phyloP scores from a whole-genome alignment of 805 yeast genomes.

The Barnettozyma sucrosica region DNA sequence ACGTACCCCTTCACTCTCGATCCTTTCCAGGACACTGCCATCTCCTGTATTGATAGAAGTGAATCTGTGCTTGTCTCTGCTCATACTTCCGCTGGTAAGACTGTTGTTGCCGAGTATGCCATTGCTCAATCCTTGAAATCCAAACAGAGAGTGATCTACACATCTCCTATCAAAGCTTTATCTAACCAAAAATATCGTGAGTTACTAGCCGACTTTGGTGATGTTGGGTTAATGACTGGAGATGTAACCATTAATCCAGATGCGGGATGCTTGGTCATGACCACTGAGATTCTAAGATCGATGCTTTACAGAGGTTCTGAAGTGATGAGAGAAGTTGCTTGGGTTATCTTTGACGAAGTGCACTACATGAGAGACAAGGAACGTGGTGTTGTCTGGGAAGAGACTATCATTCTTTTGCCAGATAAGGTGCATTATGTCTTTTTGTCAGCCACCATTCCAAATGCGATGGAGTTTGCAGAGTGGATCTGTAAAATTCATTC shows the following conservation, averaged over 20 bases:
- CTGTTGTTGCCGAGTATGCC: slow-evolving; percentile 97
- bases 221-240: slow-evolving; percentile 98
- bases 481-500: slow-evolving; percentile 95
- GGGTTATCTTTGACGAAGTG: slow-evolving; percentile 97
- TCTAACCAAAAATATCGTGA: slow-evolving; percentile 90
- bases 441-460: slow-evolving; percentile 94
- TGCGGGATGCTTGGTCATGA: slow-evolving; percentile 97
- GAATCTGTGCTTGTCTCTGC: slow-evolving; percentile 97
- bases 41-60: slow-evolving; percentile 90
- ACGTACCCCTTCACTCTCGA: slow-evolving; percentile 89
- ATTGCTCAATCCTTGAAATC: slow-evolving; percentile 93
- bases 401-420: slow-evolving; percentile 90
- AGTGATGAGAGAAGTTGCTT: slow-evolving; percentile 96
- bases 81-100: slow-evolving; percentile 97
- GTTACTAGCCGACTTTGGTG: slow-evolving; percentile 83
- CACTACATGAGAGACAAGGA: slow-evolving; percentile 98
- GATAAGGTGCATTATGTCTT: slow-evolving; percentile 94
- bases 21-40: slow-evolving; percentile 96
- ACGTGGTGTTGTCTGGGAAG: slow-evolving; percentile 99
- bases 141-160: slow-evolving; percentile 90
- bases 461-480: slow-evolving; percentile 97
- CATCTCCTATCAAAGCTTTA: slow-evolving; percentile 90
- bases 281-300: slow-evolving; percentile 94
- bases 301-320: slow-evolving; percentile 98
- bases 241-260: slow-evolving; percentile 98